Evolutionary conservation across 495 filamentous ascomycete species (phyloP), one percentile per base, ranked within the genome.

Genomic region (Aspergillus nidulans): DNA sequence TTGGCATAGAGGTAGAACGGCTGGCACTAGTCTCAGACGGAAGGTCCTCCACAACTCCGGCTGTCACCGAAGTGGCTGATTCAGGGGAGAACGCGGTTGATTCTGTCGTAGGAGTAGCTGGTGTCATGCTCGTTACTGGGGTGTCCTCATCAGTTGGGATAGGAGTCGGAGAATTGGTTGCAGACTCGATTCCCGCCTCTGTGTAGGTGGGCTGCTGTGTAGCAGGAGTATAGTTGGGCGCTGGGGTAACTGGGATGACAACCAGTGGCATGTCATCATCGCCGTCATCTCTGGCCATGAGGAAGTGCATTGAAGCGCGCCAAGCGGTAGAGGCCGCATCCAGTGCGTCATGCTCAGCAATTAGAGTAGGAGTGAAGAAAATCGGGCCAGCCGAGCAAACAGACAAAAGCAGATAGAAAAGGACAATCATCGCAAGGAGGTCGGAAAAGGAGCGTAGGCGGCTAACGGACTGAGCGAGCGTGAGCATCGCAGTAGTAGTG

Each of bases 331-430:
- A 25, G 20, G 25, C 18, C 3, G 15, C n/a, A 2, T 9, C 48
- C 23, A 30, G 30, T 5, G 48, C 19, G 9, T 26, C 39, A 12
- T 30, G 24, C 9, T 49, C 43, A n/a, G 39, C 15, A n/a, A 26
- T 25, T 1, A 47, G 25, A 44, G 41, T 42, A 46, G 53, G 65
- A 58, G 60, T 52, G 49, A 39, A 39, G 12, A 26, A 21, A 21
- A 75, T 72, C 61, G 69, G 72, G 53, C 72, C 71, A 55, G 72
- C 72, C 65, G 64, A 70, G 41, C 62, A 71, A 25, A 44, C 44
- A 23, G 58, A 42, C 34, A 63, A 21, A 26, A 63, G 25, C n/a
- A 59, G 40, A 21, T 59, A 50, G 12, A 70, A 34, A 4, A 60
- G 38, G 47, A 57, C 12, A 30, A 59, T 42, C 71, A 75, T 75